Percentiles rank a stretch among this genome's conserved stretches.
Conservation (phyloP, 164 flowering plant genomes). For the Cinnamomum micranthum region DNA sequence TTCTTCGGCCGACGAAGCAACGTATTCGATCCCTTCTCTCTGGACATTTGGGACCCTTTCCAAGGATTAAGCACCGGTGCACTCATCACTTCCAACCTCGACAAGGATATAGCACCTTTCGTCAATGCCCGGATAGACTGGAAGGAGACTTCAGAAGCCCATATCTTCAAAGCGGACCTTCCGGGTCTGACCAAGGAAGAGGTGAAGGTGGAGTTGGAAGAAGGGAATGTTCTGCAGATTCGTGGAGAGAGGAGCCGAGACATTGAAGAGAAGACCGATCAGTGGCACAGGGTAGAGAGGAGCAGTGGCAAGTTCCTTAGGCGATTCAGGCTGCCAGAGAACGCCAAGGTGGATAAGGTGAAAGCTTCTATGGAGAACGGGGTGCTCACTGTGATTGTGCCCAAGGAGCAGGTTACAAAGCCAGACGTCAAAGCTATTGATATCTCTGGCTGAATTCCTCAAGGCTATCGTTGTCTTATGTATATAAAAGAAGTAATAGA, state of each 20-base stretch:
- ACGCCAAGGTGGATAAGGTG: slow-evolving; percentile 24
- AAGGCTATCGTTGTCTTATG: too few species aligned
- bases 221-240: slow-evolving; percentile 29
- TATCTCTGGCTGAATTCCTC: slow-evolving; percentile 15
- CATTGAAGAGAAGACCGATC: slow-evolving; percentile 29
- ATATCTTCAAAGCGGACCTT: slow-evolving; percentile 32
- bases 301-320: slow-evolving; percentile 31
- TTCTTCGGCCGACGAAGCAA: slow-evolving; percentile 7
- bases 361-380: slow-evolving; percentile 32
- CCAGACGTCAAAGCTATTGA: slow-evolving; percentile 21
- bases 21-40: slow-evolving; percentile 9
- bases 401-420: slow-evolving; percentile 25
- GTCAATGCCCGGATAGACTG: slow-evolving; percentile 26
- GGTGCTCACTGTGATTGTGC: slow-evolving; percentile 31
- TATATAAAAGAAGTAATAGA: too few species aligned
- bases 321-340: slow-evolving; percentile 32
- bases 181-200: slow-evolving; percentile 36
- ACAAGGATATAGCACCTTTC: slow-evolving; percentile 17
- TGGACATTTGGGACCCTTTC: slow-evolving; percentile 11
- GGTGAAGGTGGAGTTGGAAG: slow-evolving; percentile 36
- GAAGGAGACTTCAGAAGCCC: slow-evolving; percentile 37
- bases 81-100: not conserved
- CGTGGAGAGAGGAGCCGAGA: slow-evolving; percentile 30
- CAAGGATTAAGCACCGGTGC: not conserved
- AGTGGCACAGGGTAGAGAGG: slow-evolving; percentile 27